Base-by-base conservation (phyloP, 805 yeast genomes). In the Babjeviella inositovora region DNA sequence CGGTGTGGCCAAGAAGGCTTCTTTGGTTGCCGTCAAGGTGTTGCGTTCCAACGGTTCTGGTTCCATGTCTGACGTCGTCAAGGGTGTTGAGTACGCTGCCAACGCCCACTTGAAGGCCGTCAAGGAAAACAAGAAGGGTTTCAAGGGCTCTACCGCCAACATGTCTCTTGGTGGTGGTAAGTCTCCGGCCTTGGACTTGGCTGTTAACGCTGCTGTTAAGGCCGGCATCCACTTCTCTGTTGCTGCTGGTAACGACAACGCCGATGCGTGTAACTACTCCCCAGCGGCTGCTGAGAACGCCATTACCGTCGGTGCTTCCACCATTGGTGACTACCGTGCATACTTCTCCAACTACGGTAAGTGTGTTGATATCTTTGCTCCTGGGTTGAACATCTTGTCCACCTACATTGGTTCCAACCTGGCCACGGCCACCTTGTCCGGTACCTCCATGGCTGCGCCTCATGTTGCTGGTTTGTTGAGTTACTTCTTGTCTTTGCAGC, bases 381-480 rank as follows among this genome's bases (percentile, higher is more conserved):
- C 98, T 13, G 98, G 98, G 42, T 73, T 82, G 40, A 75, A 81
- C 46, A 70, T 87, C 30, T 59, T 75, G 35, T 81, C 94, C 20
- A 76, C 87, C 18, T 79, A 76, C 46, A 77, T 73, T 45, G 90
- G 92, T 20, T 70, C 82, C 4, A 59, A 63, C 24, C 50, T 67
- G 25, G 79, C 84, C 20, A 75, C 87, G 34, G 84, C 90, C 21
- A 68, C 80, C 18, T 59, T 79, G 45, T 77, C 93, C 18, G 98
- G 98, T 53, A 87, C 96, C 7, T 87, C 97, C 9, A 87, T 87
- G 98, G 95, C 97, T 12, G 77, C 96, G 18, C 97, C 98, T 21
- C 95, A 84, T 43, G 85, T 85, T 36, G 74, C 84, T 29, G 98
- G 98, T 37, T 62, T 87, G 47, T 69, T 84, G 41, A 67, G 94